Evolutionary conservation across 2,329 filamentous ascomycete species (phyloP).

Genomic region (Xylariales sp.): DNA sequence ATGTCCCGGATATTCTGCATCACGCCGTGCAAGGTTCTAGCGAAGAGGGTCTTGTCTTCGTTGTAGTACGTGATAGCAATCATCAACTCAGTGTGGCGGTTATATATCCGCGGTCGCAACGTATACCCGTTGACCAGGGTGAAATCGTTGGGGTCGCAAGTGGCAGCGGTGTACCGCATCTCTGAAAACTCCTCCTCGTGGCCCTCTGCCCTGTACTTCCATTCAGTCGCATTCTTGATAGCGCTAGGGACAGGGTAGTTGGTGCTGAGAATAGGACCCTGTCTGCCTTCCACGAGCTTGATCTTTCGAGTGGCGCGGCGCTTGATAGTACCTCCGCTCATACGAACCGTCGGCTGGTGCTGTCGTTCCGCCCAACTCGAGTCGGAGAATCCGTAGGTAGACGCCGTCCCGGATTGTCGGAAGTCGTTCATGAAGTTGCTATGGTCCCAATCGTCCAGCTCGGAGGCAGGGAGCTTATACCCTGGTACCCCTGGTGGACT

Average conservation of each 20-base stretch:
- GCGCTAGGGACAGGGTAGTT: slow-evolving; percentile 97
- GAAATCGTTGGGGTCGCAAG: slow-evolving; percentile 94
- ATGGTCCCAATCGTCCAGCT: too few species aligned
- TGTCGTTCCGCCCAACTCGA: too few species aligned
- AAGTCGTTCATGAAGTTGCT: too few species aligned
- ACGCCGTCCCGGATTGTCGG: too few species aligned
- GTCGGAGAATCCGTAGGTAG: too few species aligned
- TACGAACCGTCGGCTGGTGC: too few species aligned
- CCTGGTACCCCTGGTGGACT: too few species aligned
- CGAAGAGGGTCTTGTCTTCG: slow-evolving; percentile 94
- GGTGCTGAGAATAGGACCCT: slow-evolving; percentile 89
- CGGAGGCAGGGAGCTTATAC: too few species aligned
- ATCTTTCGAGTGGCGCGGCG: slow-evolving; percentile 95
- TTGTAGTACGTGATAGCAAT: slow-evolving; percentile 99
- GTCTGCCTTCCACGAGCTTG: slow-evolving; percentile 97
- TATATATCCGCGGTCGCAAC: slow-evolving; percentile 96
- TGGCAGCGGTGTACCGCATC: slow-evolving; percentile 98
- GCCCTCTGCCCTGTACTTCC: slow-evolving; percentile 87
- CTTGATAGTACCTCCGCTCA: slow-evolving; percentile 68
- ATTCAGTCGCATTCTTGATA: slow-evolving; percentile 94
- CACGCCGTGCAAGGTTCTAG: slow-evolving; percentile 95
- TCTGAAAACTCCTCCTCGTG: slow-evolving; percentile 96
- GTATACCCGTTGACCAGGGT: slow-evolving; percentile 99
- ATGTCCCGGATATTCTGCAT: slow-evolving; percentile 99
- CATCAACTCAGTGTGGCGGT: slow-evolving; percentile 93